Evolutionary conservation across 805 yeast species (phyloP), one percentile per base, ranked within the genome.

Genomic region (Maudiozyma turicensis): DNA sequence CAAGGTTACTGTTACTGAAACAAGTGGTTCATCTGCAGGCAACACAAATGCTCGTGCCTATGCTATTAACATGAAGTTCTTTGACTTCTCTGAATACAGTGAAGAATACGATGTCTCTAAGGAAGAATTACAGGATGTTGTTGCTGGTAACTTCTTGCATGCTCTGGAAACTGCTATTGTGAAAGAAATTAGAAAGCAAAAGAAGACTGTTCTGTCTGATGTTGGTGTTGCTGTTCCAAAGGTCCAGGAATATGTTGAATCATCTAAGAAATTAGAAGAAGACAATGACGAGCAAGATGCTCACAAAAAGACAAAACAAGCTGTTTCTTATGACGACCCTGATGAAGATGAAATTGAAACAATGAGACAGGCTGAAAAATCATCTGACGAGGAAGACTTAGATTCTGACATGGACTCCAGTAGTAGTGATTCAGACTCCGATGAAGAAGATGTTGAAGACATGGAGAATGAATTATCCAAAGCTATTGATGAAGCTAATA

Each of bases 331-430:
- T 58, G 98, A 90, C 54, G 95, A 81, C 13, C 96, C 96, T 34
- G 98, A 90, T 69, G 97, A 90, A 54, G 98, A 88, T 32, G 97
- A 90, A 63, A 72, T 86, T 52, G 97, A 88, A 65, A 86, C 86
- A 46, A 86, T 87, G 90, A 82, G 82, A 68, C 77, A 76, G 60
- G 95, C 86, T 46, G 91, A 84, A 66, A 78, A 83, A 58, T 80
- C 90, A 40, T 81, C 82, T 50, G 88, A 81, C 54, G 93, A 83
- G 58, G 84, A 78, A 48, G 77, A 73, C 58, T 63, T 64, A 8
- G 72, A 65, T 42, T 71, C 71, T 40, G 69, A 66, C 47, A 63
- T 58, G 49, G 73, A 69, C 40, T 64, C 63, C 44, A 42, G 44
- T 13, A 65, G 60, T 37, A 47, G 60, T 50, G 81, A 71, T 30